Evolutionary conservation across 306 rosid genomes (phyloP).

Genomic region (Castanea mollissima): DNA sequence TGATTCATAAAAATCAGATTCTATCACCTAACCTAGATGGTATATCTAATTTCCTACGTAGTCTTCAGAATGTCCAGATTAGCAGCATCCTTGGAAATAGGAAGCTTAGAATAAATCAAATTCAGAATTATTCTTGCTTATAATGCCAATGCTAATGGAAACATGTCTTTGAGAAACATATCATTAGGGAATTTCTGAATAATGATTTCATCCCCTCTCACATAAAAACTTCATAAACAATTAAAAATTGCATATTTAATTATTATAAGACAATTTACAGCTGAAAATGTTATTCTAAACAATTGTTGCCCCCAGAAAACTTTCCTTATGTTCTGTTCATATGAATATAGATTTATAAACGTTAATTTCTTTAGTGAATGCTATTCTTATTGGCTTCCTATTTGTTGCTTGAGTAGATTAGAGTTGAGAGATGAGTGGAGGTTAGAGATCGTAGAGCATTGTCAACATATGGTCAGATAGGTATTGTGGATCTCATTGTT

Average conservation of each 20-base stretch:
- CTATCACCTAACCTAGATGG: too few species aligned
- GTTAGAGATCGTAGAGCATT: conserved; percentile 78
- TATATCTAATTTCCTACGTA: too few species aligned
- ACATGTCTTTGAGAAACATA: background rate
- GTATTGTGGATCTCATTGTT: conserved; percentile 79
- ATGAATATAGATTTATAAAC: conserved; percentile 1
- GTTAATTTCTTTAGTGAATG: conserved; percentile 14
- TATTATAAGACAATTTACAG: background rate
- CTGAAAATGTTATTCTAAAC: background rate
- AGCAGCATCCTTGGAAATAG: too few species aligned
- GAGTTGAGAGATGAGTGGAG: conserved; percentile 91
- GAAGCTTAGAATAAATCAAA: background rate
- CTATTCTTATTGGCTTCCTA: conserved; percentile 23
- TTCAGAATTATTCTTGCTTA: background rate
- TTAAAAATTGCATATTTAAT: background rate
- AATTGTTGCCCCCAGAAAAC: background rate
- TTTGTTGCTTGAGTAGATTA: conserved; percentile 58
- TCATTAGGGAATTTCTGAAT: background rate
- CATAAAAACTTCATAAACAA: background rate
- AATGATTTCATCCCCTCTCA: background rate
- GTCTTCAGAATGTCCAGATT: too few species aligned
- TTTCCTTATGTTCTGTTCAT: background rate
- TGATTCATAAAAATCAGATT: too few species aligned
- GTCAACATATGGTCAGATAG: conserved; percentile 96
- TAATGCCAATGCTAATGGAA: background rate